phyloP scores from a whole-genome alignment of 2,329 filamentous ascomycete genomes.

The Sclerotinia minor region DNA sequence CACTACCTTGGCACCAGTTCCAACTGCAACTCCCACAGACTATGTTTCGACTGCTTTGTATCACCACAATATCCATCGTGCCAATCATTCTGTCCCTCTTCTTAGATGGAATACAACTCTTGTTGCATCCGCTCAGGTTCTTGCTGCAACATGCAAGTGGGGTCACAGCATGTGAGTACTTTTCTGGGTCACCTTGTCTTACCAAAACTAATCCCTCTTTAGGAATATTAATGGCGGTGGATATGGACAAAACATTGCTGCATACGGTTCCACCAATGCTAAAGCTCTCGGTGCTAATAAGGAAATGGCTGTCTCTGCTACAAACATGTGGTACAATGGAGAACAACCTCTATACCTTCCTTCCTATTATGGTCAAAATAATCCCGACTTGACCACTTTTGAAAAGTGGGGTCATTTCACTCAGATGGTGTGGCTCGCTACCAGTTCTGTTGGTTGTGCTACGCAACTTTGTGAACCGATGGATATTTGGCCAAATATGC shows the following conservation, averaged over 20 bases:
- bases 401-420: conserved; percentile 71
- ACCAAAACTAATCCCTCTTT: background rate
- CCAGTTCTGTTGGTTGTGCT: conserved; percentile 62
- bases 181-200: conserved; percentile 9
- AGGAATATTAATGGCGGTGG: conserved; percentile 57
- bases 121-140: conserved; percentile 24
- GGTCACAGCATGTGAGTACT: conserved; percentile 59
- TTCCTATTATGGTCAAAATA: conserved; percentile 56
- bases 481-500: conserved; percentile 41
- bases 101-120: conserved; percentile 20
- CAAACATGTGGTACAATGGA: conserved; percentile 85
- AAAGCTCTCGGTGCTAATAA: conserved; percentile 49
- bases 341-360: conserved; percentile 61
- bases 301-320: conserved; percentile 65
- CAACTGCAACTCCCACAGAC: conserved; percentile 24
- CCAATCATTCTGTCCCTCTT: conserved; percentile 24
- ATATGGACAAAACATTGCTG: conserved; percentile 91
- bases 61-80: conserved; percentile 26
- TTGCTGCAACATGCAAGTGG: conserved; percentile 27
- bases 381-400: conserved; percentile 63
- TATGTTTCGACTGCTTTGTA: conserved; percentile 25
- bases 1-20: conserved; percentile 21
- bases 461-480: conserved; percentile 54
- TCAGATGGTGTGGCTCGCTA: conserved; percentile 68
- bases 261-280: conserved; percentile 51